Base-by-base conservation (phyloP, 805 yeast genomes). In the Geotrichum ghanense region DNA sequence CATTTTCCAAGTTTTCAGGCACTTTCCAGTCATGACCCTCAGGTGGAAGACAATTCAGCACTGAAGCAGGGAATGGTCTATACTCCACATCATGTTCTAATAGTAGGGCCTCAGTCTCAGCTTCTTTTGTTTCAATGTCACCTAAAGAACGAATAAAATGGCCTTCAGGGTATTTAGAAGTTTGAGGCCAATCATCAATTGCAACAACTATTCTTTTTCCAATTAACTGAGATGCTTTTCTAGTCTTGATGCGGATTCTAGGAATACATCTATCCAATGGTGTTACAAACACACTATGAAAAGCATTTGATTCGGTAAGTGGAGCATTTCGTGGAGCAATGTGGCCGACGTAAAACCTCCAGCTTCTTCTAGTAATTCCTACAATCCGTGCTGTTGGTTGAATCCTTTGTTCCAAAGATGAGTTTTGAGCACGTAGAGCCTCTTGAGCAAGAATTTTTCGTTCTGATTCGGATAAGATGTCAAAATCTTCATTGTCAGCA, bases 291-390 rank as follows among this genome's bases (percentile, higher is more conserved):
- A 92, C 90, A 42, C 77, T 76, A 58, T 82, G 81, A 17, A 84
- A 73, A 6, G 94, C 77, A 53, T 82, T 79, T 14, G 84, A 75
- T 35, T 54, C 23, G 37, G 44, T 34, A 3, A 61, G 63, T 19
- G 70, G 63, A 1, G 83, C 82, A 2, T 95, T 81, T 31, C 79
- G 73, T 40, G 87, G 82, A 2, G 90, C 81, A 51, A 92, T 73
- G 63, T 89, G 96, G 12, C 98, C 98, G 34, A 92, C 98, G 59
- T 89, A 92, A 53, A 81, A 79, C 62, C 98, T 76, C 98, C 98
- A 92, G 51, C 90, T 85, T 65, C 99, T 76, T 66, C 86, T 82
- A 39, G 80, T 69, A 22, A 92, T 75, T 23, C 95, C 94, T 10
- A 92, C 97, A 27, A 92, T 83, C 54, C 78, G 77, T 2, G 95